phyloP scores from a whole-genome alignment of 768 basidiomycete species.

The Amanita jacksonii region DNA sequence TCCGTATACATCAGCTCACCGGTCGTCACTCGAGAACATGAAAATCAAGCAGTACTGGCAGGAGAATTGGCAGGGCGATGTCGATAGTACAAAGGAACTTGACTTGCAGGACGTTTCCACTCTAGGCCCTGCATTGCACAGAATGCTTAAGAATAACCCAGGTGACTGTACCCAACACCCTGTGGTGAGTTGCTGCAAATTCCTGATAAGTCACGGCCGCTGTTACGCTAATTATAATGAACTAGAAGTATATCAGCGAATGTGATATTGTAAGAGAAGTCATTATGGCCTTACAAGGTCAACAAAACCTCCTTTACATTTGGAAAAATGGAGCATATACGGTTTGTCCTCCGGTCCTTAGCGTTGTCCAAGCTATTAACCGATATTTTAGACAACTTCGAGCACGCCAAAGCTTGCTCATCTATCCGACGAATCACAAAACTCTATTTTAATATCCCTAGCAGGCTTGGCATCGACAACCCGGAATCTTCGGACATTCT shows the following conservation, averaged over 20 bases:
- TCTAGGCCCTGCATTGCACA: constrained; percentile 44
- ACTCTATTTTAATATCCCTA: constrained; percentile 53
- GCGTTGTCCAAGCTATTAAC: background rate
- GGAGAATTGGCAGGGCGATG: constrained; percentile 48
- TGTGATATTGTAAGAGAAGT: constrained; percentile 71
- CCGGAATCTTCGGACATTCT: constrained; percentile 55
- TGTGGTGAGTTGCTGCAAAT: constrained; percentile 36
- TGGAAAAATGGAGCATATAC: constrained; percentile 25
- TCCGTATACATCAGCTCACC: constrained; percentile 32
- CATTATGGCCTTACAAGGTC: constrained; percentile 67
- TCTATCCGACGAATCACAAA: constrained; percentile 54
- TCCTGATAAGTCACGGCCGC: background rate
- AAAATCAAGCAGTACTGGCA: constrained; percentile 68
- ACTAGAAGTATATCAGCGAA: constrained; percentile 62
- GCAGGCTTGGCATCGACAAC: constrained; percentile 50
- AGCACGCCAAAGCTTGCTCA: constrained; percentile 55
- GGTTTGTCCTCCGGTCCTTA: constrained; percentile 15
- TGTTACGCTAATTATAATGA: background rate
- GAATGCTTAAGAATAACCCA: constrained; percentile 24
- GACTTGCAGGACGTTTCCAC: constrained; percentile 65
- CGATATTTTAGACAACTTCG: constrained; percentile 30
- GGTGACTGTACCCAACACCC: constrained; percentile 21
- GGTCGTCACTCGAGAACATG: constrained; percentile 54
- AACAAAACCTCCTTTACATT: constrained; percentile 45
- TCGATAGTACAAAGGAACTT: constrained; percentile 34